Base-by-base conservation (phyloP, 805 yeast species). In the Kodamaea lidongshanica region DNA sequence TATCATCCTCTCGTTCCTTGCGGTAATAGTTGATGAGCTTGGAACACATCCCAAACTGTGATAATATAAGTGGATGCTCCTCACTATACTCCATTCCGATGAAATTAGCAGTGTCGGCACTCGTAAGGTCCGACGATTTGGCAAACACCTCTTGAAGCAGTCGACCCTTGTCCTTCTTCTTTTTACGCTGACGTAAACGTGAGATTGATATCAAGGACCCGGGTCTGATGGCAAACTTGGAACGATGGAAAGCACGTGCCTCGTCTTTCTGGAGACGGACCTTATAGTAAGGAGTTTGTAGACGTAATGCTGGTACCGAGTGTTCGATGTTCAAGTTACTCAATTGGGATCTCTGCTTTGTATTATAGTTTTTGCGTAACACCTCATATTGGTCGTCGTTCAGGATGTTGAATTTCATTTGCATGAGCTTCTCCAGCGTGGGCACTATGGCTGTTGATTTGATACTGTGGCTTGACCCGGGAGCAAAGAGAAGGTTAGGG, bases 41-140 rank as follows among this genome's bases (percentile, higher is more conserved):
- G 25, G 88, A 80, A 6, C 95, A 94, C 98, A 92, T 92, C 36
- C 98, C 98, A 53, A 81, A 85, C 37, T 84, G 85, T 4, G 89
- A 81, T 17, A 92, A 58, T 1, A 84, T 80, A 25, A 77, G 58
- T 1, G 98, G 98, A 30, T 66, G 65, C 54, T 92, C 95, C 52
- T 92, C 98, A 8, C 92, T 74, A 51, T 89, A 92, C 50, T 92
- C 98, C 66, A 87, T 64, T 30, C 84, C 65, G 37, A 86, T 74
- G 10, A 85, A 67, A 9, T 77, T 74, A 0, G 86, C 87, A 3
- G 85, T 71, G 49, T 92, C 98, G 18, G 95, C 86, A 5, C 80
- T 51, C 0, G 96, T 79, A 34, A 92, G 63, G 51, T 88, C 96
- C 3, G 74, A 63, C 0, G 94, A 72, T 28, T 65, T 67, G 7